These are phyloP conservation scores for Lonicera japonica DNA, from an alignment of 129 eudicot species.

Conservation along the genomic window DNA sequence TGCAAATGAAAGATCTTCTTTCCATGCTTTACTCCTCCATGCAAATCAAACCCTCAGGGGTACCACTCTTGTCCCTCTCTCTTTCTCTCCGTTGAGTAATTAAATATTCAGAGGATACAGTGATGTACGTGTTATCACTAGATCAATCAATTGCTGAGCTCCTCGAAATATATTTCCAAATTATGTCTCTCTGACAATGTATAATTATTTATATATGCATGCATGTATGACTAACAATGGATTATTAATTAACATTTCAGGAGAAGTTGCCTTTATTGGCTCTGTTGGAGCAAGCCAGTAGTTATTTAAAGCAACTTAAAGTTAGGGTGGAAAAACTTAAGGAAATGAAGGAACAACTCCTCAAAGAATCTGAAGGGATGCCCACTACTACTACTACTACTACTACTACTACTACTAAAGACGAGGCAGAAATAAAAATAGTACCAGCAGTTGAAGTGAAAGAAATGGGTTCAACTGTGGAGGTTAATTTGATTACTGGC, in stretches of 20 bases:
- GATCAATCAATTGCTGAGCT: no score
- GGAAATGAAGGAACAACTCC: not conserved
- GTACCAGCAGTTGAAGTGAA: not conserved
- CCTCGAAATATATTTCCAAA: no score
- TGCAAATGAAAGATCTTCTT: not conserved
- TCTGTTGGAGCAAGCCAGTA: not conserved
- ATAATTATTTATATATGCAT: no score
- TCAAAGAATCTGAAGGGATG: not conserved
- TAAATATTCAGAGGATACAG: no score
- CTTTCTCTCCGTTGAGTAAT: not conserved
- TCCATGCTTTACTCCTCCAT: not conserved
- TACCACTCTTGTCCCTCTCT: not conserved
- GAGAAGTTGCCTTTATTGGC: not conserved
- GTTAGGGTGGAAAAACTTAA: not conserved
- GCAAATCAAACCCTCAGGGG: not conserved
- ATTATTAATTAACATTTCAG: not conserved
- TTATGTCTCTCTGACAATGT: no score
- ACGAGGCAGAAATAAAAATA: no score
- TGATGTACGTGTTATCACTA: no score
- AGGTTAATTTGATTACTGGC: not conserved
- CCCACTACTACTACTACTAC: no score
- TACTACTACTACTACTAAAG: no score
- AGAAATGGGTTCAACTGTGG: not conserved
- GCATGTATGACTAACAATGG: no score
- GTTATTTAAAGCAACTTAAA: not conserved